These are phyloP conservation scores for Dactylis glomerata DNA, from an alignment of 176 grass and related monocot species.

Conservation along the genomic window DNA sequence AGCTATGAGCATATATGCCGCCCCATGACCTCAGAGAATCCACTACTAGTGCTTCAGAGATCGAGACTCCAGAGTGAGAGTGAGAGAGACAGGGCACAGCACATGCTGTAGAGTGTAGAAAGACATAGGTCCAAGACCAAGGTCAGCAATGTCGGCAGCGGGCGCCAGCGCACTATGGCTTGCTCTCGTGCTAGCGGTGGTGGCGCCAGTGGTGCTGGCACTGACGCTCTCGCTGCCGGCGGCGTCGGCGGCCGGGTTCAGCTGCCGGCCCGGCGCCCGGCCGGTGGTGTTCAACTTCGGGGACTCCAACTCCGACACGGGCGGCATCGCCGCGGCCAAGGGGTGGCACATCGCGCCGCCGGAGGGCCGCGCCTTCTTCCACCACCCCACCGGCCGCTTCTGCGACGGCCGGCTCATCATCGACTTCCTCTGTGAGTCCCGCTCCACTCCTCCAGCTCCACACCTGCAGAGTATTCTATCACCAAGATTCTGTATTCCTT, in stretches of 20 bases:
- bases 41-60: background rate
- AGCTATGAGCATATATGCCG: background rate
- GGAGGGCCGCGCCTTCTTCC: constrained; percentile 74
- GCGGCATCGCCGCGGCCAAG: constrained; percentile 55
- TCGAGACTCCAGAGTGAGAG: background rate
- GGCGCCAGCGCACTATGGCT: background rate
- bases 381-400: constrained; percentile 63
- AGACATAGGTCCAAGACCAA: constrained; percentile 7
- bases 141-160: constrained; percentile 29
- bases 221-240: background rate
- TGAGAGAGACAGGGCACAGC: background rate
- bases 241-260: constrained; percentile 12
- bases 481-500: background rate
- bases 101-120: constrained; percentile 20
- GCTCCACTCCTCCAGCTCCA: background rate
- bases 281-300: constrained; percentile 87
- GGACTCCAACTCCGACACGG: constrained; percentile 95
- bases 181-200: background rate
- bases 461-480: background rate
- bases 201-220: background rate
- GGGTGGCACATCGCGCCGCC: constrained; percentile 47
- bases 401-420: constrained; percentile 86
- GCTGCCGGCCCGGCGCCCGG: constrained; percentile 28
- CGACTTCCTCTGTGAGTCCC: constrained; percentile 81
- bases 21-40: constrained; percentile 6